Conservation (phyloP, 495 filamentous ascomycete genomes). For the Trypethelium eluteriae region DNA sequence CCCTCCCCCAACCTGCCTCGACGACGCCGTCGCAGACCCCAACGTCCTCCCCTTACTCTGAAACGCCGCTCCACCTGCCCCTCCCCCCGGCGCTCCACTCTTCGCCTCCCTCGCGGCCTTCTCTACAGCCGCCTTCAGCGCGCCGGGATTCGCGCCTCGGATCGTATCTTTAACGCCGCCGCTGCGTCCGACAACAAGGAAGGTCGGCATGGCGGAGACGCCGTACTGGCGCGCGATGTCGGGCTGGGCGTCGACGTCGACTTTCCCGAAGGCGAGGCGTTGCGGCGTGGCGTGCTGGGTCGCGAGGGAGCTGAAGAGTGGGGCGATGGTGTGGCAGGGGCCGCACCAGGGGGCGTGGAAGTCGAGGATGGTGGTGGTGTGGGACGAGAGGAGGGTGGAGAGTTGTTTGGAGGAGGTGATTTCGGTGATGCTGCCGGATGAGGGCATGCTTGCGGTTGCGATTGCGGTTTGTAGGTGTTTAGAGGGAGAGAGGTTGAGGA, state of each 20-base stretch:
- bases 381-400: slow-evolving; percentile 5
- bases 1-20: slow-evolving; percentile 1
- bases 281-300: slow-evolving; percentile 36
- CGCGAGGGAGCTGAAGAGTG: slow-evolving; percentile 49
- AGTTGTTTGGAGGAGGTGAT: slow-evolving; percentile 4
- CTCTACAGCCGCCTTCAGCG: slow-evolving; percentile 22
- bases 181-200: slow-evolving; percentile 26
- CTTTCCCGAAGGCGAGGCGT: slow-evolving; percentile 50
- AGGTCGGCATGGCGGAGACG: slow-evolving; percentile 38
- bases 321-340: slow-evolving; percentile 61
- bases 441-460: not conserved
- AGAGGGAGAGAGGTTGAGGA: not conserved
- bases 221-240: slow-evolving; percentile 42
- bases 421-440: not conserved
- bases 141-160: slow-evolving; percentile 24
- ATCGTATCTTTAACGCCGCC: slow-evolving; percentile 23
- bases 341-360: slow-evolving; percentile 46
- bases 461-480: not conserved
- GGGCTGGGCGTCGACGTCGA: slow-evolving; percentile 48
- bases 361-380: not conserved
- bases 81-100: slow-evolving; percentile 24
- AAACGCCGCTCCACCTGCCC: slow-evolving; percentile 26
- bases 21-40: slow-evolving; percentile 8
- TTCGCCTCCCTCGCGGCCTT: slow-evolving; percentile 42
- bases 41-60: slow-evolving; percentile 37